These are phyloP conservation scores for Candida succiphila DNA, from an alignment of 805 yeast species.

Conservation along the genomic window DNA sequence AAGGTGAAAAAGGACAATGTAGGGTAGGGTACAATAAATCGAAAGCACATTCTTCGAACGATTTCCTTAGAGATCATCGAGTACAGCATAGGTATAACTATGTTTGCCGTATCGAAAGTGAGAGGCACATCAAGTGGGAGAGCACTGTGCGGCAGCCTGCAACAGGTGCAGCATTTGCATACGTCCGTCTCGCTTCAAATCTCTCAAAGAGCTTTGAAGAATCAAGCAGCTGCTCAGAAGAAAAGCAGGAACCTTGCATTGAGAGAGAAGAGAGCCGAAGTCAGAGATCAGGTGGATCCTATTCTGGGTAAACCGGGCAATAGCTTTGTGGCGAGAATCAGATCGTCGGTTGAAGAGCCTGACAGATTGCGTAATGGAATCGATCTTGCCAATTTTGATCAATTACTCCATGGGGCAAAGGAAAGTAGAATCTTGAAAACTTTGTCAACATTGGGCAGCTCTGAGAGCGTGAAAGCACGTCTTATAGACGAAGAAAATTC, in stretches of 20 bases:
- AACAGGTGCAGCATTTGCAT: too few species aligned
- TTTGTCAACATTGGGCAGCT: slow-evolving; percentile 10
- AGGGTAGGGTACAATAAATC: too few species aligned
- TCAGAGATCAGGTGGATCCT: slow-evolving; percentile 55
- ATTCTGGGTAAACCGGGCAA: slow-evolving; percentile 65
- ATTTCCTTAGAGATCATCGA: too few species aligned
- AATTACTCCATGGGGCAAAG: slow-evolving; percentile 68
- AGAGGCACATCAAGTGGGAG: too few species aligned
- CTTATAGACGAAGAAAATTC: slow-evolving; percentile 32
- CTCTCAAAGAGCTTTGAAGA: slow-evolving; percentile 4
- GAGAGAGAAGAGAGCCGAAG: slow-evolving; percentile 7
- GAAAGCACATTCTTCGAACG: too few species aligned
- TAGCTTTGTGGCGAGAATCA: slow-evolving; percentile 59
- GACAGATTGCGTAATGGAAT: slow-evolving; percentile 52
- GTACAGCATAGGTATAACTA: too few species aligned
- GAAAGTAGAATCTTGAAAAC: slow-evolving; percentile 38
- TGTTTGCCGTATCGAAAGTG: too few species aligned
- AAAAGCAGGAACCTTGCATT: slow-evolving; percentile 20
- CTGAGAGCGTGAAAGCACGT: slow-evolving; percentile 11
- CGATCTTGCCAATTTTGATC: slow-evolving; percentile 58
- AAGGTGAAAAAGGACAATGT: too few species aligned
- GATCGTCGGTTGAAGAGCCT: slow-evolving; percentile 58
- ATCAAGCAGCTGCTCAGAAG: slow-evolving; percentile 9
- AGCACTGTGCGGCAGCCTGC: too few species aligned
- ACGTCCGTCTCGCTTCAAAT: neutral